phyloP scores from a whole-genome alignment of 163 green algal genomes.

The Trebouxia gelatinosa region DNA sequence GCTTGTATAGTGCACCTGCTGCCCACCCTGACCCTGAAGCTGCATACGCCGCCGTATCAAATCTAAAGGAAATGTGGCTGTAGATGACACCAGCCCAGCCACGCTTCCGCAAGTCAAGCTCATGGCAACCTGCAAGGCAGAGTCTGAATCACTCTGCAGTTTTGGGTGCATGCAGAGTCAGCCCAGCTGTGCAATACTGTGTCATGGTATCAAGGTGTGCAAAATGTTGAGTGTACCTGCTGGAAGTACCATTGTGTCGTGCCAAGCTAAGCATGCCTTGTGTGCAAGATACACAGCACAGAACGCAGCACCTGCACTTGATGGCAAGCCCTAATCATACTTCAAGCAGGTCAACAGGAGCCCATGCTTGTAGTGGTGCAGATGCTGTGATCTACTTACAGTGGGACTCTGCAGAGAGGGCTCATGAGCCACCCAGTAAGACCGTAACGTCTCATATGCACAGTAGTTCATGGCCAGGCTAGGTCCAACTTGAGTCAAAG shows the following conservation, averaged over 20 bases:
- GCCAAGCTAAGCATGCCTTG: no score
- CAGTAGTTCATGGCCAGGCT: slow-evolving; percentile 79
- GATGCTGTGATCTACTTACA: slow-evolving; percentile 11
- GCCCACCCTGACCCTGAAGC: slow-evolving; percentile 50
- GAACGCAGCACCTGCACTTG: no score
- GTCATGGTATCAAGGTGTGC: no score
- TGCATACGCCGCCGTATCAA: slow-evolving; percentile 83
- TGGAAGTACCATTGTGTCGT: no score
- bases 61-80: slow-evolving; percentile 87
- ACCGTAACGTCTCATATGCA: slow-evolving; percentile 68
- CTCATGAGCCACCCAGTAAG: slow-evolving; percentile 42
- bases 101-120: slow-evolving; percentile 69
- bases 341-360: no score
- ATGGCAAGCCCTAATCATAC: no score
- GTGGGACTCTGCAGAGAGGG: slow-evolving; percentile 34
- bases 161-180: not conserved
- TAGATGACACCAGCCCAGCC: slow-evolving; percentile 77
- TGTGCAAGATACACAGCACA: no score
- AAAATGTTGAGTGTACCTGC: no score
- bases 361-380: no score
- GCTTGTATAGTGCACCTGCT: slow-evolving; percentile 27
- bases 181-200: no score
- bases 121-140: slow-evolving; percentile 36
- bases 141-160: not conserved
- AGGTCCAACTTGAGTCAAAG: slow-evolving; percentile 67